Conservation (phyloP, 768 basidiomycete genomes). For the Dioszegia hungarica region DNA sequence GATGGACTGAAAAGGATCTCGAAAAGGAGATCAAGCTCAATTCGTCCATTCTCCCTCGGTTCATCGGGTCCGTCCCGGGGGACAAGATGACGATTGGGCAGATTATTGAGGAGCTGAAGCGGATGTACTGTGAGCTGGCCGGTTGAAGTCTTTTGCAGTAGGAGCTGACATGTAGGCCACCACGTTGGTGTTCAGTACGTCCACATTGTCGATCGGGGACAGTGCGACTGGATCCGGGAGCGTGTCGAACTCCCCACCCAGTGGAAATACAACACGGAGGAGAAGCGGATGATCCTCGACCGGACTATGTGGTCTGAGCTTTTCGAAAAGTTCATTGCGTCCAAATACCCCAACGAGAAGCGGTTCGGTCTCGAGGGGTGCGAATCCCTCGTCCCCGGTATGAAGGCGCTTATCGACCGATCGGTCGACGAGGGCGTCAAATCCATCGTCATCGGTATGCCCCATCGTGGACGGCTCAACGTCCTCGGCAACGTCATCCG, state of each 20-base stretch:
- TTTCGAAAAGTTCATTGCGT: constrained; percentile 96
- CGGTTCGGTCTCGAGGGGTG: constrained; percentile 98
- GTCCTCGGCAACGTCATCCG: constrained; percentile 97
- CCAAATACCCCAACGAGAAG: constrained; percentile 99
- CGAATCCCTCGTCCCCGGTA: constrained; percentile 94
- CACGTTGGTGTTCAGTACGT: constrained; percentile 50
- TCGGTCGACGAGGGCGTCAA: constrained; percentile 95
- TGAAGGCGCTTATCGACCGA: constrained; percentile 98
- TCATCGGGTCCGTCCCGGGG: constrained; percentile 70
- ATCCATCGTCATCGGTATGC: constrained; percentile 97
- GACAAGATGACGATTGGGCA: constrained; percentile 85
- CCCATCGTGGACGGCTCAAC: constrained; percentile 96
- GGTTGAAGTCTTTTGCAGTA: neutral
- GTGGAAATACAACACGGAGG: constrained; percentile 96
- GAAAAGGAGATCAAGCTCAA: constrained; percentile 92
- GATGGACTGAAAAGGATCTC: constrained; percentile 88
- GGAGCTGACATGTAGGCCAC: constrained; percentile 52
- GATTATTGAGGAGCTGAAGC: constrained; percentile 81
- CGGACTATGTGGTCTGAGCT: constrained; percentile 99
- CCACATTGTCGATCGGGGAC: constrained; percentile 96
- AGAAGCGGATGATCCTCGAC: constrained; percentile 98
- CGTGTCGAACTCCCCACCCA: constrained; percentile 92
- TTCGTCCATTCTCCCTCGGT: constrained; percentile 92
- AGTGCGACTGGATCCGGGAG: constrained; percentile 98
- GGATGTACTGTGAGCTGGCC: constrained; percentile 78